Percentiles rank a stretch among this genome's conserved stretches.
phyloP scores from a whole-genome alignment of 768 basidiomycete genomes.

The Dentipellis fragilis region DNA sequence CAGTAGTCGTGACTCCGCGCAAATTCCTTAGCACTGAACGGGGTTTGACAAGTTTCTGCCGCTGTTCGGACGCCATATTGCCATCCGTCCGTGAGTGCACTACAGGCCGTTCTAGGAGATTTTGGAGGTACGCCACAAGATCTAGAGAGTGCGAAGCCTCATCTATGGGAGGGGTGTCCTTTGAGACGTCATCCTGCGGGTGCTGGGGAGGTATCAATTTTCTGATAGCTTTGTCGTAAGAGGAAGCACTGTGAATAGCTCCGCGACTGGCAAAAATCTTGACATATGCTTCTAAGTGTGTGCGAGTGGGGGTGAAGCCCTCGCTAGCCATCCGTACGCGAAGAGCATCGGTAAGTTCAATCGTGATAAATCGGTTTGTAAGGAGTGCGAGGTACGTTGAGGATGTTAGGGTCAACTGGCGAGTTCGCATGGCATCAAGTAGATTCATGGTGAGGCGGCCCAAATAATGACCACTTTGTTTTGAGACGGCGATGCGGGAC shows the following conservation, averaged over 20 bases:
- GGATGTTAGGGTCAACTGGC: constrained; percentile 3
- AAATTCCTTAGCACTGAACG: too few species aligned
- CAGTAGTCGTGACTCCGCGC: too few species aligned
- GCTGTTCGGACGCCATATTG: too few species aligned
- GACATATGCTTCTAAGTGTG: constrained; percentile 39
- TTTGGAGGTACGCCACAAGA: too few species aligned
- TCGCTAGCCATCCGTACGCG: constrained; percentile 32
- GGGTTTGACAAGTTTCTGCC: too few species aligned
- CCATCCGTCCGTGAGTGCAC: too few species aligned
- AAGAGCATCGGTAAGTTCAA: constrained; percentile 39
- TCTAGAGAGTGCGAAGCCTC: too few species aligned
- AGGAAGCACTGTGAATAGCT: constrained; percentile 28
- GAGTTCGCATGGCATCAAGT: constrained; percentile 9
- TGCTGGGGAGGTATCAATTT: constrained; percentile 1
- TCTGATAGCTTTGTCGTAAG: constrained; percentile 32
- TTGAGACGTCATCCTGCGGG: too few species aligned
- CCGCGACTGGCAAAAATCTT: constrained; percentile 37
- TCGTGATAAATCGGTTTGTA: constrained; percentile 36
- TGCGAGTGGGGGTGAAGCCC: constrained; percentile 27
- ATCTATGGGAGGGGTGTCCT: too few species aligned
- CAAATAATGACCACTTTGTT: constrained; percentile 2
- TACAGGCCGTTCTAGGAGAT: too few species aligned
- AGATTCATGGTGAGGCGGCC: constrained; percentile 5
- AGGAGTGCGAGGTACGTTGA: constrained; percentile 6
- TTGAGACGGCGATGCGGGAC: neutral